Evolutionary conservation across 306 rosid genomes (phyloP).

Genomic region (Quercus suber): DNA sequence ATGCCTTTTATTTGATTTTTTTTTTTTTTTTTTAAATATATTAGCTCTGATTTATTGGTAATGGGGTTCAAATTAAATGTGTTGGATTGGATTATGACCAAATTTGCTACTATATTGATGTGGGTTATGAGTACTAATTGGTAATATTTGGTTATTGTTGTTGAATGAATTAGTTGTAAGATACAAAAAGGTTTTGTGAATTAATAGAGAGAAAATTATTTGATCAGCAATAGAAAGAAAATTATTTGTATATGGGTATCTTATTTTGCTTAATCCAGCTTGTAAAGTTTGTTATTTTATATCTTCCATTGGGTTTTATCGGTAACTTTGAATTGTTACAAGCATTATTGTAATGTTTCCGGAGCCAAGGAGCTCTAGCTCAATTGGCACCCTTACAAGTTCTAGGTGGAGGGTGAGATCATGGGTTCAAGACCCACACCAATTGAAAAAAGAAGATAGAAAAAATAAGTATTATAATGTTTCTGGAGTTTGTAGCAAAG

Average conservation of each 20-base stretch:
- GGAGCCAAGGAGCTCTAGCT: too few species aligned
- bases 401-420: too few species aligned
- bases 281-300: not conserved
- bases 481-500: not conserved
- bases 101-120: not conserved
- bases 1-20: constrained; percentile 11
- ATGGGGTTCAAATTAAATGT: not conserved
- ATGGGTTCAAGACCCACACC: too few species aligned
- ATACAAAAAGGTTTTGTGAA: not conserved
- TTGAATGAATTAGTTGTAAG: not conserved
- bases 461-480: not conserved
- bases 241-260: not conserved
- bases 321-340: not conserved
- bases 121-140: not conserved
- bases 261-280: not conserved
- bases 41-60: not conserved
- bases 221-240: too few species aligned
- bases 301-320: not conserved
- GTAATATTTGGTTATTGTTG: not conserved
- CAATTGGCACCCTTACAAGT: too few species aligned
- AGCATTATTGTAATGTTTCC: not conserved
- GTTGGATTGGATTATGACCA: not conserved
- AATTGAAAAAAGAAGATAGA: too few species aligned
- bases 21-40: too few species aligned
- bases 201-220: too few species aligned